phyloP scores from a whole-genome alignment of 495 filamentous ascomycete genomes.

The Xylona heveae region DNA sequence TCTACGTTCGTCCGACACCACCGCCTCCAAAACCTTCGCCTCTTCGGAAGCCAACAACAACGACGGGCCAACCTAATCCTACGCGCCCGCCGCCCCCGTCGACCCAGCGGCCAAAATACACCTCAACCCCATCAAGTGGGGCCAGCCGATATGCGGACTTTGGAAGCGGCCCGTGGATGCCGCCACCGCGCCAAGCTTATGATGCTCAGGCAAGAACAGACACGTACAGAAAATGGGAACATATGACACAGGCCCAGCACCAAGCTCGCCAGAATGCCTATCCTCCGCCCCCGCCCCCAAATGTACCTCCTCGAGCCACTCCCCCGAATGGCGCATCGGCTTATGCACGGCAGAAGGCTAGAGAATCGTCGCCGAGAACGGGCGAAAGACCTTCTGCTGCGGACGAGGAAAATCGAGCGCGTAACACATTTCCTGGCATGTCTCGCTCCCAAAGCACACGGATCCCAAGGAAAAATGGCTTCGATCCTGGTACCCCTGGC shows the following conservation, averaged over 20 bases:
- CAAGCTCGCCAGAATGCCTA: slow-evolving; percentile 11
- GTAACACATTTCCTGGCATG: not conserved
- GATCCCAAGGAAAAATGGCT: slow-evolving; percentile 26
- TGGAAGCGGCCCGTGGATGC: slow-evolving; percentile 9
- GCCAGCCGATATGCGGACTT: slow-evolving; percentile 15
- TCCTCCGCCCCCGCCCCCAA: slow-evolving; percentile 7
- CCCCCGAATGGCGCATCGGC: not conserved
- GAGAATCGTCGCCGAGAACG: no score
- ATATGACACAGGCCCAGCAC: slow-evolving; percentile 27
- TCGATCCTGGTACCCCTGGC: slow-evolving; percentile 28
- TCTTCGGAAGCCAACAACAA: slow-evolving; percentile 1
- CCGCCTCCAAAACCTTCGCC: slow-evolving; percentile 9
- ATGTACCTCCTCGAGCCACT: slow-evolving; percentile 5
- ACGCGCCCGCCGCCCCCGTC: slow-evolving; percentile 12
- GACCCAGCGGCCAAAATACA: slow-evolving; percentile 9
- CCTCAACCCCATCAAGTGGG: slow-evolving; percentile 25
- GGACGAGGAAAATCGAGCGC: no score
- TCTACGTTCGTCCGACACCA: slow-evolving; percentile 9
- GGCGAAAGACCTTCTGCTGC: no score
- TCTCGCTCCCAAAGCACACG: slow-evolving; percentile 13
- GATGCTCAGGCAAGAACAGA: slow-evolving; percentile 32
- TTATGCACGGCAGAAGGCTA: no score
- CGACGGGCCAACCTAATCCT: slow-evolving; percentile 12
- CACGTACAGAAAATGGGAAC: slow-evolving; percentile 44
- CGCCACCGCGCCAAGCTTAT: slow-evolving; percentile 15